phyloP scores from a whole-genome alignment of 345 rosid genomes.

The Syzygium oleosum region DNA sequence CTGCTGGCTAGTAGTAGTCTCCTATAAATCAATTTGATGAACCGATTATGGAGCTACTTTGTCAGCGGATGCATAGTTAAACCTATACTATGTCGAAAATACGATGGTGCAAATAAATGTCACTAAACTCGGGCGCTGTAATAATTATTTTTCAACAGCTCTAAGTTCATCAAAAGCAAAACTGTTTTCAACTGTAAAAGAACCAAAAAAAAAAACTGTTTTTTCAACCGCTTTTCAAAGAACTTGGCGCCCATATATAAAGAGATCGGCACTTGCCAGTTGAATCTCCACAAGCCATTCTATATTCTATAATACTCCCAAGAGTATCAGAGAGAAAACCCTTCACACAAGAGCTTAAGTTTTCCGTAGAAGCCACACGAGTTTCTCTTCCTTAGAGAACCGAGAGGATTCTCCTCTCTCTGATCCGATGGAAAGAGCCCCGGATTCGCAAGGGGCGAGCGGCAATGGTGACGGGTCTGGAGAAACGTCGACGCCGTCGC shows the following conservation, averaged over 20 bases:
- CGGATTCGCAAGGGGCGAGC: neutral
- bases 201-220: neutral
- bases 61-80: too few species aligned
- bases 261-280: neutral
- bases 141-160: too few species aligned
- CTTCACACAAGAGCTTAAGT: neutral
- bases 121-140: too few species aligned
- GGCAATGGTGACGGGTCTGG: neutral
- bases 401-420: neutral
- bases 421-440: neutral
- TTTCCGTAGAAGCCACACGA: neutral
- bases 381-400: neutral
- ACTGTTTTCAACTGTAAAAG: neutral
- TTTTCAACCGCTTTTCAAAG: neutral
- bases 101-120: too few species aligned
- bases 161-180: too few species aligned
- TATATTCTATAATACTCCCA: neutral
- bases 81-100: too few species aligned
- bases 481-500: neutral
- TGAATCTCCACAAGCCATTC: neutral
- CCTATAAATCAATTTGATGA: too few species aligned
- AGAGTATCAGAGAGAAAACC: neutral
- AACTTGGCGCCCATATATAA: neutral
- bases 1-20: too few species aligned
- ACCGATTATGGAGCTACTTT: too few species aligned